These are phyloP conservation scores for Leccinum pachyderme DNA, from an alignment of 1,284 basidiomycete genomes.

Conservation along the genomic window DNA sequence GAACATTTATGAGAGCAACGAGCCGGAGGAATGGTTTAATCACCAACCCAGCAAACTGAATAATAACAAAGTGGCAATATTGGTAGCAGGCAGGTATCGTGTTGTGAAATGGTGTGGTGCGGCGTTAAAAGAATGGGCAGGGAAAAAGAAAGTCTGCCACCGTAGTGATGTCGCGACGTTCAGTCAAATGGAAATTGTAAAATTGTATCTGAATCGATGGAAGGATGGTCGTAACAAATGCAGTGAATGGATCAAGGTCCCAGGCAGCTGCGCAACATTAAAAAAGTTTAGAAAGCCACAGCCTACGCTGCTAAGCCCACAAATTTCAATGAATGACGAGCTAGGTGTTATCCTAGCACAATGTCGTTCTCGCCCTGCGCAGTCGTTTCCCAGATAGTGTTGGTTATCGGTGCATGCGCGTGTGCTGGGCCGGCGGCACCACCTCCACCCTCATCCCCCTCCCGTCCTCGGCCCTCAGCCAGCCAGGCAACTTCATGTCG, in stretches of 20 bases:
- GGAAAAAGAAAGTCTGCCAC: slow-evolving; percentile 12
- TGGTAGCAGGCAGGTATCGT: slow-evolving; percentile 11
- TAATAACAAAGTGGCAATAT: slow-evolving; percentile 1
- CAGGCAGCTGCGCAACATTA: slow-evolving; percentile 1
- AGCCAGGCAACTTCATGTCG: slow-evolving; percentile 31
- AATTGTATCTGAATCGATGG: slow-evolving; percentile 1
- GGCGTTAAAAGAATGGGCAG: neutral
- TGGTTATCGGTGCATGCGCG: slow-evolving; percentile 19
- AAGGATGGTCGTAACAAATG: slow-evolving; percentile 13
- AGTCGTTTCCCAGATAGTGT: slow-evolving; percentile 31
- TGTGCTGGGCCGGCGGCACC: slow-evolving; percentile 17
- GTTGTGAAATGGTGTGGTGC: neutral
- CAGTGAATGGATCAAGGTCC: slow-evolving; percentile 3
- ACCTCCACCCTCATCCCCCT: slow-evolving; percentile 21
- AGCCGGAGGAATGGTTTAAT: neutral
- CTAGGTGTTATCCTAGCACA: slow-evolving; percentile 28
- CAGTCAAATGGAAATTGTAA: slow-evolving; percentile 1
- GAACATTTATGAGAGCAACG: slow-evolving; percentile 13
- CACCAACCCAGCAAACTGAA: slow-evolving; percentile 4
- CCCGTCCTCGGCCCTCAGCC: slow-evolving; percentile 20
- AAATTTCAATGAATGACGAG: slow-evolving; percentile 6
- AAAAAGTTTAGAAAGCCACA: neutral
- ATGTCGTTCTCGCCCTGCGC: slow-evolving; percentile 31
- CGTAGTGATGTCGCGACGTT: slow-evolving; percentile 6
- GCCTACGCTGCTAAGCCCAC: slow-evolving; percentile 6